These are phyloP conservation scores for Litsea cubeba DNA, from an alignment of 164 flowering plant species.

Conservation along the genomic window DNA sequence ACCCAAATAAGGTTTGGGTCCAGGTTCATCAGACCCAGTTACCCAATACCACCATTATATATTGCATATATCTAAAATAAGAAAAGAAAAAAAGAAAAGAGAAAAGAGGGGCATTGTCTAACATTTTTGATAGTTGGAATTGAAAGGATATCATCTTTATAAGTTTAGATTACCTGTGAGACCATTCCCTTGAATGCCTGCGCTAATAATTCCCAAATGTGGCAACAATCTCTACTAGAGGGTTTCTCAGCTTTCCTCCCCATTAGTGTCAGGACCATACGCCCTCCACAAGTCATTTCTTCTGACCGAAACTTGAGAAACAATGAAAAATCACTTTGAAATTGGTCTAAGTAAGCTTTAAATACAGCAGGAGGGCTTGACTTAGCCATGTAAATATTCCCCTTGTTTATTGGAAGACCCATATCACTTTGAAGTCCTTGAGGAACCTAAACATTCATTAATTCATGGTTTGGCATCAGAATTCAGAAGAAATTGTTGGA, in stretches of 20 bases:
- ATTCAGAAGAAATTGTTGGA: no score
- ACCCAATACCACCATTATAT: no score
- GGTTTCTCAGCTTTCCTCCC: slow-evolving; percentile 39
- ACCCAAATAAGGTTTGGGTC: no score
- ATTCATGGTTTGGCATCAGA: no score
- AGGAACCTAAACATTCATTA: slow-evolving; percentile 40
- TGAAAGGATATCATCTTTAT: no score
- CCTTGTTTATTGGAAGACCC: slow-evolving; percentile 27
- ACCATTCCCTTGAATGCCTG: slow-evolving; percentile 41
- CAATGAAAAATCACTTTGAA: slow-evolving; percentile 36
- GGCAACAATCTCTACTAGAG: slow-evolving; percentile 27
- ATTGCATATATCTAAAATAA: no score
- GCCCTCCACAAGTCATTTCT: slow-evolving; percentile 45
- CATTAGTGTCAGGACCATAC: slow-evolving; percentile 48
- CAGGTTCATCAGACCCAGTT: no score
- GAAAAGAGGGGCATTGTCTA: no score
- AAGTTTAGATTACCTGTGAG: slow-evolving; percentile 23
- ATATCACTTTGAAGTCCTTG: slow-evolving; percentile 16
- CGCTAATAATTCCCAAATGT: slow-evolving; percentile 38
- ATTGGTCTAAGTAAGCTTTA: slow-evolving; percentile 47
- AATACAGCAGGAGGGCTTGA: slow-evolving; percentile 36
- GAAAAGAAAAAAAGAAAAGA: no score
- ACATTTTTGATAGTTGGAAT: not conserved
- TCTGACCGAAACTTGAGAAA: slow-evolving; percentile 41
- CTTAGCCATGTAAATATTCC: slow-evolving; percentile 41